Conservation (phyloP, 2,329 filamentous ascomycete species). For the Colletotrichum sp. region DNA sequence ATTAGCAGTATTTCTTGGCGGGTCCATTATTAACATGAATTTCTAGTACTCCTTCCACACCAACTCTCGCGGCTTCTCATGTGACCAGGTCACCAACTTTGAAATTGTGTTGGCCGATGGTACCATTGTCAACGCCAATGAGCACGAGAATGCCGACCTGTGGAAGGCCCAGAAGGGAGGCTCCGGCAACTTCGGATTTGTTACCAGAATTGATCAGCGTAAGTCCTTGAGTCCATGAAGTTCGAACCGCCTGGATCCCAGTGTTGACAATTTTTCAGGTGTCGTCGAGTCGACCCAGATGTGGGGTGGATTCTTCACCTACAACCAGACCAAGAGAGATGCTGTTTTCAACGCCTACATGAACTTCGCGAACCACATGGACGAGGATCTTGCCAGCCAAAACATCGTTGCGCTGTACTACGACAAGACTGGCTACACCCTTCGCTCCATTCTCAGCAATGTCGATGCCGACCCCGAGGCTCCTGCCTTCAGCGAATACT, state of each 20-base stretch:
- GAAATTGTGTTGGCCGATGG: slow-evolving; percentile 50
- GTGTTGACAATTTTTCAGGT: neutral
- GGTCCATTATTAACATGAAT: neutral
- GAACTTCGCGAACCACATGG: slow-evolving; percentile 30
- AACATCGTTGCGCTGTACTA: slow-evolving; percentile 30
- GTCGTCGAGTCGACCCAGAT: slow-evolving; percentile 24
- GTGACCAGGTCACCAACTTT: slow-evolving; percentile 46
- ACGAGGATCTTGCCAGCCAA: slow-evolving; percentile 29
- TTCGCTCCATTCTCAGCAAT: slow-evolving; percentile 30
- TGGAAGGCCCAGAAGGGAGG: slow-evolving; percentile 52
- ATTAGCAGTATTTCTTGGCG: neutral
- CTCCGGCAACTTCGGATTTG: slow-evolving; percentile 47
- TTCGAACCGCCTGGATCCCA: neutral
- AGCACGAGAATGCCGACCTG: slow-evolving; percentile 40
- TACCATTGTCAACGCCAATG: slow-evolving; percentile 44
- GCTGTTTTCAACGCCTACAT: slow-evolving; percentile 30
- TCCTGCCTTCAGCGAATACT: slow-evolving; percentile 27
- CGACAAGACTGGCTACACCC: slow-evolving; percentile 17
- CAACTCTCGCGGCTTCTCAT: slow-evolving; percentile 40
- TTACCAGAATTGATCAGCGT: slow-evolving; percentile 29
- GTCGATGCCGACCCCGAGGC: slow-evolving; percentile 24
- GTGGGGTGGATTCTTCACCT: slow-evolving; percentile 32
- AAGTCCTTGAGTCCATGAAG: neutral
- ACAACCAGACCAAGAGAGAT: slow-evolving; percentile 26
- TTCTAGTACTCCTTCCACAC: slow-evolving; percentile 30